Percentiles rank a stretch among this genome's conserved stretches.
Conservation (phyloP, 1,139 yeast genomes). For the Pichia sp. region DNA sequence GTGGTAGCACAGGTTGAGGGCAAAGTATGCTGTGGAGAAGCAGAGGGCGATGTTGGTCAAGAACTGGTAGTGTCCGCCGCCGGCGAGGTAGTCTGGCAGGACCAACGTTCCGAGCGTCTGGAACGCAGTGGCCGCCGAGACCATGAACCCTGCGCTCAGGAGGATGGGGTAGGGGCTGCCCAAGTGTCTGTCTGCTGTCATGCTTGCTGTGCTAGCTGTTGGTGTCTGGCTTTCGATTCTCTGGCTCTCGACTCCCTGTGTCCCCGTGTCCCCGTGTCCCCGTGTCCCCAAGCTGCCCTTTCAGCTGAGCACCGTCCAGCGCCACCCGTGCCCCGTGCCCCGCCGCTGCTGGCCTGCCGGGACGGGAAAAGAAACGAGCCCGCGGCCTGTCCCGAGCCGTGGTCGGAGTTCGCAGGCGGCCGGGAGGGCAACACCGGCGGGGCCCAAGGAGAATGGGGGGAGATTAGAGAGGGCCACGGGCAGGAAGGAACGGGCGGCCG, state of each 20-base stretch:
- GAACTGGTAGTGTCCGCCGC: constrained; percentile 66
- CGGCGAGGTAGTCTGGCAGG: constrained; percentile 46
- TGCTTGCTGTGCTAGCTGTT: background rate
- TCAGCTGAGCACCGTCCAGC: no score
- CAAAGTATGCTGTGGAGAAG: constrained; percentile 44
- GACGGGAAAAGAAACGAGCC: background rate
- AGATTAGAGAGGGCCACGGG: background rate
- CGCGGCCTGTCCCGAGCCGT: background rate
- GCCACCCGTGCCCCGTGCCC: no score
- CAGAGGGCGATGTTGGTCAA: constrained; percentile 57
- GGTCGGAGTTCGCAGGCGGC: background rate
- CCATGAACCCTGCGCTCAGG: constrained; percentile 4
- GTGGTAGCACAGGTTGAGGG: constrained; percentile 42
- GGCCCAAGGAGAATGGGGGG: background rate
- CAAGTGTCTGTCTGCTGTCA: background rate
- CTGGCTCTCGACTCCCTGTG: background rate
- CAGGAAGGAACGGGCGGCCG: background rate
- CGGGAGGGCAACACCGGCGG: background rate
- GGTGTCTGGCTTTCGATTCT: background rate
- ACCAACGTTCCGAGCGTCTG: constrained; percentile 22
- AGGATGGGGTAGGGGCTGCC: background rate
- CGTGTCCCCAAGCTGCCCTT: no score
- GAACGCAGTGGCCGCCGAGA: constrained; percentile 14
- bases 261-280: background rate
- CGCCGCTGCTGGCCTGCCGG: no score